Base-by-base conservation (phyloP, 2,329 filamentous ascomycete species). In the Exophiala mesophila region DNA sequence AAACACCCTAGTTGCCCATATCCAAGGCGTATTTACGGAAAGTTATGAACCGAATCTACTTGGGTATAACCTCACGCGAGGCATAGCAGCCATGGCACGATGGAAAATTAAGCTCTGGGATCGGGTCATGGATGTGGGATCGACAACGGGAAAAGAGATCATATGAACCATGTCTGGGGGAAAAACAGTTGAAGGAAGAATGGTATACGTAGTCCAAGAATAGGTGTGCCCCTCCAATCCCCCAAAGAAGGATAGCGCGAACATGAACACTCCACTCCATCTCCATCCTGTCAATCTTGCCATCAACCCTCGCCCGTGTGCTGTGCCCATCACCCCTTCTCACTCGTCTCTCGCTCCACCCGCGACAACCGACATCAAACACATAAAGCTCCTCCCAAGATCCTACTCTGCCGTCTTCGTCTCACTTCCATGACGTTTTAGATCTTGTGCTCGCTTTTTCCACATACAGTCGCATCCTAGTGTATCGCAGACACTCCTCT, bases 381-480 rank as follows among this genome's bases (percentile, higher is more conserved):
- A 26, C 23, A 26, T 26, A 26, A 26, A 26, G 23, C 23, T 7
- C 23, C 12, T 12, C 12, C 23, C n/a, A n/a, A n/a, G n/a, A n/a
- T n/a, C 12, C 23, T 26, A 7, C 23, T 12, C 23, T 12, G 23
- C 12, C 23, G 7, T 7, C 23, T 7, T 12, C 12, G 12, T 26
- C 23, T 26, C 6, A 26, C 23, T 12, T 34, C 17, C 32, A 34
- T 34, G 32, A 34, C 32, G 32, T 18, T 34, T 34, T 4, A 34
- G 13, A 34, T 34, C 18, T 19, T 4, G 32, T 34, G 12, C 9
- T 17, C 18, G 12, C 32, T 6, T 34, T 34, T 17, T 6, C 8
- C 18, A 17, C 32, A 17, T 18, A 13, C 8, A 17, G 7, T 19
- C 32, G 6, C 32, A 17, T 18, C 32, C 7, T 19, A 12, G 7